Percentiles rank a stretch among this genome's conserved stretches.
phyloP scores from a whole-genome alignment of 1,284 basidiomycete genomes.

The Exobasidium rhododendri region DNA sequence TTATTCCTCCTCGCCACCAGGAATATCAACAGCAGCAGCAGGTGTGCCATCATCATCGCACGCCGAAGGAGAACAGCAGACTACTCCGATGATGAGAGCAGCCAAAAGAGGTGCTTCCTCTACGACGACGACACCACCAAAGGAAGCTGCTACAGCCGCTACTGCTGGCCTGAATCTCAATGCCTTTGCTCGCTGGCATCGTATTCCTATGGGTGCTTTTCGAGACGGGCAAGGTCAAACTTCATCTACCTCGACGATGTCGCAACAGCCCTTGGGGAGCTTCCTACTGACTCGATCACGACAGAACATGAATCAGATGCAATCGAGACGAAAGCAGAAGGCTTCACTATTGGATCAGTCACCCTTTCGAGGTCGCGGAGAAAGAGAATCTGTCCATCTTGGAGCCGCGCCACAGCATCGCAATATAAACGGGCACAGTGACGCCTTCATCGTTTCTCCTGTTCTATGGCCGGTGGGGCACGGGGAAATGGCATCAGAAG shows the following conservation, averaged over 20 bases:
- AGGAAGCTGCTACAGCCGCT: background rate
- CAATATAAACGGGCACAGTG: slow-evolving; percentile 21
- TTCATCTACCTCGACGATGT: slow-evolving; percentile 11
- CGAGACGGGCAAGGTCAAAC: slow-evolving; percentile 37
- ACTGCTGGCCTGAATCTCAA: slow-evolving; percentile 36
- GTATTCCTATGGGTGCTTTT: slow-evolving; percentile 52
- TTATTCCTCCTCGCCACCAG: slow-evolving; percentile 5
- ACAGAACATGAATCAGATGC: slow-evolving; percentile 9
- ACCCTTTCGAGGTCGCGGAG: slow-evolving; percentile 31
- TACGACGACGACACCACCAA: background rate
- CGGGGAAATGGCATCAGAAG: slow-evolving; percentile 18
- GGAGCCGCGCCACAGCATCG: slow-evolving; percentile 23
- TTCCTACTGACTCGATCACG: slow-evolving; percentile 35
- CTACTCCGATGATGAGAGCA: background rate
- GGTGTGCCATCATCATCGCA: no score
- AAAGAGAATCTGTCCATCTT: slow-evolving; percentile 11
- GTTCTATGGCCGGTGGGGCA: slow-evolving; percentile 38
- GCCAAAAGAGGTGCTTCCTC: background rate
- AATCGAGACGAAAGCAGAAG: slow-evolving; percentile 21
- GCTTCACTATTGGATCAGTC: slow-evolving; percentile 17
- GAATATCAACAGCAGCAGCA: no score
- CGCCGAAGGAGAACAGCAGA: slow-evolving; percentile 9
- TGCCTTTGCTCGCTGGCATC: slow-evolving; percentile 49
- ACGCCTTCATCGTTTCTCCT: slow-evolving; percentile 41
- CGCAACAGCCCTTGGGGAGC: slow-evolving; percentile 32